Evolutionary conservation across 768 basidiomycete genomes (phyloP).

Genomic region (Rubroboletus pulcherrimus): DNA sequence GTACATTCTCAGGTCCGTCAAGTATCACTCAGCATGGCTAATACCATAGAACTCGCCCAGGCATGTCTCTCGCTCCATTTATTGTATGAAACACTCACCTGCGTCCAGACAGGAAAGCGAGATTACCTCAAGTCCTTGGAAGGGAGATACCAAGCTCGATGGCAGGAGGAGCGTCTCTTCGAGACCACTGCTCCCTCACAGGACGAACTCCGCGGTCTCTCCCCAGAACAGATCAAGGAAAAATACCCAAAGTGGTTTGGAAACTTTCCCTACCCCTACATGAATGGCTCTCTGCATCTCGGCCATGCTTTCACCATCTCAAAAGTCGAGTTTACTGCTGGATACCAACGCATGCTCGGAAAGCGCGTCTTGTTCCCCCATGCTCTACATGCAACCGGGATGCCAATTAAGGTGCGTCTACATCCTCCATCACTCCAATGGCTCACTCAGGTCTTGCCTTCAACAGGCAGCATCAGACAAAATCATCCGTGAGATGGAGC

Average conservation of each 20-base stretch:
- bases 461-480: constrained; percentile 94
- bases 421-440: background rate
- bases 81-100: constrained; percentile 2
- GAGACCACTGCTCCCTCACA: constrained; percentile 77
- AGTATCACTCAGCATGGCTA: constrained; percentile 42
- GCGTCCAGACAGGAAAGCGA: constrained; percentile 81
- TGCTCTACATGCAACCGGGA: constrained; percentile 95
- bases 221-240: constrained; percentile 60
- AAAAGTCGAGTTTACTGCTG: constrained; percentile 95
- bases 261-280: constrained; percentile 94
- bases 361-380: constrained; percentile 96
- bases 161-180: constrained; percentile 76
- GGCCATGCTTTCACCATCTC: constrained; percentile 98
- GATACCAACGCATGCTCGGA: constrained; percentile 92
- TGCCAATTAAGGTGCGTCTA: constrained; percentile 93
- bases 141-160: constrained; percentile 77
- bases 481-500: constrained; percentile 92
- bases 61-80: constrained; percentile 28
- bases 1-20: constrained; percentile 17
- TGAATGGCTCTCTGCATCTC: constrained; percentile 96
- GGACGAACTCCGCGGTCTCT: constrained; percentile 61
- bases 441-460: background rate
- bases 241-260: constrained; percentile 97
- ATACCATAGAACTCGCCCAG: constrained; percentile 65
- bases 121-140: constrained; percentile 84